Percentiles rank a stretch among this genome's conserved stretches.
Conservation (phyloP, 345 rosid species). For the Ailanthus altissimus region DNA sequence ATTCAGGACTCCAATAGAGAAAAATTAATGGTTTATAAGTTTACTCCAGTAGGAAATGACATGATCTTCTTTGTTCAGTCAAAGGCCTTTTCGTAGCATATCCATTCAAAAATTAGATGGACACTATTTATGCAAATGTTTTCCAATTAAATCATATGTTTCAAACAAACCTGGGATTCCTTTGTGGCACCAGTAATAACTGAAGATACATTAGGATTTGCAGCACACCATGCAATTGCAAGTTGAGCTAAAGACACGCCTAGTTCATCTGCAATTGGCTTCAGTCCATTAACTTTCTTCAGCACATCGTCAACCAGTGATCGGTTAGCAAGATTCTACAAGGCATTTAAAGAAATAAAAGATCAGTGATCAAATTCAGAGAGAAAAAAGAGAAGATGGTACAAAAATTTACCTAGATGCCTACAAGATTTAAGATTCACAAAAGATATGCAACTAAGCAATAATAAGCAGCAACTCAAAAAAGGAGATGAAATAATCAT, state of each 20-base stretch:
- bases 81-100: not conserved
- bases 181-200: constrained; percentile 97
- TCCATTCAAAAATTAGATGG: not conserved
- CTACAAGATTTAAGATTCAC: not conserved
- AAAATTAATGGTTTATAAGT: not conserved
- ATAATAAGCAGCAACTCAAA: not conserved
- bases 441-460: not conserved
- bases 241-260: constrained; percentile 95
- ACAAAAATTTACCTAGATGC: not conserved
- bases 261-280: constrained; percentile 97
- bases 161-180: constrained; percentile 79
- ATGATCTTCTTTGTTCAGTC: not conserved
- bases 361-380: constrained; percentile 13
- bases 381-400: constrained; percentile 6
- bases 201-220: constrained; percentile 92
- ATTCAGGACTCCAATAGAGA: not conserved
- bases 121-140: not conserved
- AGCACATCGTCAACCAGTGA: constrained; percentile 90
- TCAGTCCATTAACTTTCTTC: constrained; percentile 87
- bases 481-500: not conserved
- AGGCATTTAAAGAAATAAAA: not conserved
- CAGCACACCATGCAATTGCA: constrained; percentile 98
- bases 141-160: not conserved
- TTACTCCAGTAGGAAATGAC: not conserved
- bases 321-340: constrained; percentile 87